These are phyloP conservation scores for Tribonema minus DNA, from an alignment of 108 stramenopile species.

Conservation along the genomic window DNA sequence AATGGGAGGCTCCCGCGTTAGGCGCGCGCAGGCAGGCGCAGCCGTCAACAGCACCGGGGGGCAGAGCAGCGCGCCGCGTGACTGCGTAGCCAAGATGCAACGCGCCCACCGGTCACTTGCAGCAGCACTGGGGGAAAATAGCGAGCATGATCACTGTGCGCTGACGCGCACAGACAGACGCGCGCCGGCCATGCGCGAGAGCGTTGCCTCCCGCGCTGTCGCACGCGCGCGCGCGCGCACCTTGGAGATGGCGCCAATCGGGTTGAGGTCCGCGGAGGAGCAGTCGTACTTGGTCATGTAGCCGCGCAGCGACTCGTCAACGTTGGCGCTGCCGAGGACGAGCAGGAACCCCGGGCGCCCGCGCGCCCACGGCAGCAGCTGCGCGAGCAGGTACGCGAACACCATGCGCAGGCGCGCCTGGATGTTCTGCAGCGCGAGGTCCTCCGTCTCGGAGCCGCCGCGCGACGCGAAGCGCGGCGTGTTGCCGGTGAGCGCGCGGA, in stretches of 20 bases:
- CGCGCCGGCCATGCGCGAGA: too few species aligned
- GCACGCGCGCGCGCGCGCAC: background rate
- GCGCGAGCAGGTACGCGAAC: conserved; percentile 89
- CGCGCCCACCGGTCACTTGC: too few species aligned
- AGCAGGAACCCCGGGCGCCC: conserved; percentile 79
- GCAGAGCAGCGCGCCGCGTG: too few species aligned
- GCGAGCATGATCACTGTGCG: too few species aligned
- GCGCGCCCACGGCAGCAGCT: conserved; percentile 91
- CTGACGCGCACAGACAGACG: too few species aligned
- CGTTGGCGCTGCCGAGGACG: conserved; percentile 94
- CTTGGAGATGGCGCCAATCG: conserved; percentile 94
- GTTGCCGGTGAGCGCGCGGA: conserved; percentile 64
- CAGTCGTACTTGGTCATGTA: conserved; percentile 99
- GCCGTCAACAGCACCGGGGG: too few species aligned
- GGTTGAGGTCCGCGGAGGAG: conserved; percentile 93
- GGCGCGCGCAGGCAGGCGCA: too few species aligned
- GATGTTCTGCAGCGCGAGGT: conserved; percentile 96
- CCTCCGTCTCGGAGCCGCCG: conserved; percentile 82
- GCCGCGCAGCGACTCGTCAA: conserved; percentile 95
- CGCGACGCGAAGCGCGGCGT: conserved; percentile 70
- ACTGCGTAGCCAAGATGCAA: too few species aligned
- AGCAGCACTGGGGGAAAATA: too few species aligned
- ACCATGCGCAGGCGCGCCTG: conserved; percentile 97
- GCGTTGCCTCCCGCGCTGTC: background rate
- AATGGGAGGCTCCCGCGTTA: too few species aligned